Conservation (phyloP, 192 early-diverging fungal genomes). For the Coemansia sp. region DNA sequence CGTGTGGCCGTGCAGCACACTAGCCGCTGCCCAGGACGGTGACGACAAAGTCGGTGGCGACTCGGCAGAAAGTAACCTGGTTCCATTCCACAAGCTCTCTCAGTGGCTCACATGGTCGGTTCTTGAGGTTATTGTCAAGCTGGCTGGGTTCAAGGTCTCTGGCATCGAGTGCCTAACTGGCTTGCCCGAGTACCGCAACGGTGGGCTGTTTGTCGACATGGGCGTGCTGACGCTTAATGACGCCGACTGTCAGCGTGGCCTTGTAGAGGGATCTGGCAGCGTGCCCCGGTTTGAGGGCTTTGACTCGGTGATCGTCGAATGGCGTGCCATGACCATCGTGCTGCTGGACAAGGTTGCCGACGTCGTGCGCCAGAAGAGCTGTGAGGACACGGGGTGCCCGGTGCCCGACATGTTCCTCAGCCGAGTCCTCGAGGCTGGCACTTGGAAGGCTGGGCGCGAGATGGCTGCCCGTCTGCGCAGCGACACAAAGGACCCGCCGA, state of each 20-base stretch:
- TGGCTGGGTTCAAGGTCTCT: constrained; percentile 49
- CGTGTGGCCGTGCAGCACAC: constrained; percentile 77
- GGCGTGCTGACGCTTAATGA: constrained; percentile 68
- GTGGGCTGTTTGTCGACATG: constrained; percentile 85
- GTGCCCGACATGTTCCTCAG: constrained; percentile 65
- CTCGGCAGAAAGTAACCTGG: constrained; percentile 47
- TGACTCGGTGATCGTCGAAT: constrained; percentile 87
- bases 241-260: constrained; percentile 57
- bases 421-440: constrained; percentile 88
- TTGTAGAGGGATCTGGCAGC: constrained; percentile 26
- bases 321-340: constrained; percentile 87
- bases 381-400: constrained; percentile 25
- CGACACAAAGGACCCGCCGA: constrained; percentile 85
- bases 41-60: constrained; percentile 6
- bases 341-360: constrained; percentile 72
- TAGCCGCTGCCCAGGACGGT: constrained; percentile 28
- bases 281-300: constrained; percentile 71
- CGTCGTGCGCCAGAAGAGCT: constrained; percentile 58
- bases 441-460: constrained; percentile 93
- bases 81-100: constrained; percentile 89
- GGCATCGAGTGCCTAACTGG: constrained; percentile 76
- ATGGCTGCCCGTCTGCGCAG: constrained; percentile 73
- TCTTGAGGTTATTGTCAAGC: constrained; percentile 70
- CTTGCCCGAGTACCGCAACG: constrained; percentile 80
- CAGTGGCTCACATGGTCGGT: constrained; percentile 96